These are phyloP conservation scores for Neonectria neomacrospora DNA, from an alignment of 2,329 filamentous ascomycete genomes.

Conservation along the genomic window DNA sequence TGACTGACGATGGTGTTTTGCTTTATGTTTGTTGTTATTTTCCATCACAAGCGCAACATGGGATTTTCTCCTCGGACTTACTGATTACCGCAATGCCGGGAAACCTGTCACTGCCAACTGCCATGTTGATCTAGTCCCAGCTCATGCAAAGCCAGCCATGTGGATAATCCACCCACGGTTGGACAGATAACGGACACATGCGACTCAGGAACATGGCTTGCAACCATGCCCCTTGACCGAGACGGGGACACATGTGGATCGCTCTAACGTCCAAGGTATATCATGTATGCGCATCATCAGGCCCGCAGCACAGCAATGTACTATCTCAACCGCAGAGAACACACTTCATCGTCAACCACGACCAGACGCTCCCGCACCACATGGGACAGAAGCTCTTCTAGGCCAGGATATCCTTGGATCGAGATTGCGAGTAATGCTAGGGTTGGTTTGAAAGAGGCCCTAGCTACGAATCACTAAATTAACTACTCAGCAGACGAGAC, in stretches of 20 bases:
- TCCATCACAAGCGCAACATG: not conserved
- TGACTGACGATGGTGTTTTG: not conserved
- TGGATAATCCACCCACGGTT: not conserved
- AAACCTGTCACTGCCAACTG: not conserved
- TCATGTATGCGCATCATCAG: not conserved
- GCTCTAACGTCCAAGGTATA: not conserved
- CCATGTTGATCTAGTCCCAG: not conserved
- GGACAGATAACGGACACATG: not conserved
- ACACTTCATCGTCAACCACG: not conserved
- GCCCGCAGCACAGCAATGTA: not conserved
- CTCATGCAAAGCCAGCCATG: not conserved
- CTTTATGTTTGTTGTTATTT: no score
- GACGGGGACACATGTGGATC: not conserved
- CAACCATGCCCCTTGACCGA: not conserved
- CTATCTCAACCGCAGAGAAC: not conserved
- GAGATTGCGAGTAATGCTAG: not conserved
- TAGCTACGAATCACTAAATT: no score
- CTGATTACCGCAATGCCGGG: not conserved
- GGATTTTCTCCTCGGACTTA: not conserved
- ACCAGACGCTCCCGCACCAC: not conserved
- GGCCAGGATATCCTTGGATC: not conserved
- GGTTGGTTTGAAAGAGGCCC: not conserved
- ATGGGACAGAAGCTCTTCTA: not conserved
- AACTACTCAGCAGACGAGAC: not conserved
- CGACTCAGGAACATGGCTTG: not conserved